Percentiles rank a stretch among this genome's conserved stretches.
Conservation (phyloP, 2,329 filamentous ascomycete genomes). For the Didymella segeticola region DNA sequence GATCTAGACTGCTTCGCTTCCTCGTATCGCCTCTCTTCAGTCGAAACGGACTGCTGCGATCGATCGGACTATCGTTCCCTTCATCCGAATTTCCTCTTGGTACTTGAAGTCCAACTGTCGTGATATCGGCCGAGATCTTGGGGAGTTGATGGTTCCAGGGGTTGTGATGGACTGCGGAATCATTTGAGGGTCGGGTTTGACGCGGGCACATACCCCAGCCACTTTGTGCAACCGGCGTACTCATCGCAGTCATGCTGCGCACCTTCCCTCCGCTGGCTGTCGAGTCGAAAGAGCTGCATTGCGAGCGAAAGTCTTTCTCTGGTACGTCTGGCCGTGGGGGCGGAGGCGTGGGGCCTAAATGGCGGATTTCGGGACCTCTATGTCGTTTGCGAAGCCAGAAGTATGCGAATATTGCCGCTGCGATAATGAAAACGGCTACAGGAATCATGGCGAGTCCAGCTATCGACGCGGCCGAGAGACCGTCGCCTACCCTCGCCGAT, state of each 20-base stretch:
- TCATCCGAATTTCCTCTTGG: neutral
- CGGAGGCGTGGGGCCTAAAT: slow-evolving; percentile 1
- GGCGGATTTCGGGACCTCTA: slow-evolving; percentile 1
- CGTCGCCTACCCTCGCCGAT: slow-evolving; percentile 5
- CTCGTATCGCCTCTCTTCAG: slow-evolving; percentile 37
- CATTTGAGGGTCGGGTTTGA: neutral
- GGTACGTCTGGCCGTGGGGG: slow-evolving; percentile 19
- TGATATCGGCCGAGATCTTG: slow-evolving; percentile 4
- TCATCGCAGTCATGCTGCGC: slow-evolving; percentile 29
- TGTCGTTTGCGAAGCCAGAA: slow-evolving; percentile 28
- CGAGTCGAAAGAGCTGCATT: slow-evolving; percentile 16
- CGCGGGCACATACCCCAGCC: slow-evolving; percentile 5
- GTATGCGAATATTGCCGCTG: slow-evolving; percentile 22
- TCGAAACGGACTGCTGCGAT: slow-evolving; percentile 37
- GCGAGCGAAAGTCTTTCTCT: slow-evolving; percentile 22
- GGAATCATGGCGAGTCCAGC: slow-evolving; percentile 38
- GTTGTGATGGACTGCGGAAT: slow-evolving; percentile 3
- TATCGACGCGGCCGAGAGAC: slow-evolving; percentile 19
- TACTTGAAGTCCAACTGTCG: neutral
- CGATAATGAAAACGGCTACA: slow-evolving; percentile 23
- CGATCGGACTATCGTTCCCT: slow-evolving; percentile 36
- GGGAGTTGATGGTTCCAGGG: slow-evolving; percentile 8
- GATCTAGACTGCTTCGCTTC: slow-evolving; percentile 24
- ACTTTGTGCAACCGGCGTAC: slow-evolving; percentile 7
- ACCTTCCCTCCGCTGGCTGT: slow-evolving; percentile 25